Conservation (phyloP, 2,329 filamentous ascomycete species). For the Cercospora brassicicola region DNA sequence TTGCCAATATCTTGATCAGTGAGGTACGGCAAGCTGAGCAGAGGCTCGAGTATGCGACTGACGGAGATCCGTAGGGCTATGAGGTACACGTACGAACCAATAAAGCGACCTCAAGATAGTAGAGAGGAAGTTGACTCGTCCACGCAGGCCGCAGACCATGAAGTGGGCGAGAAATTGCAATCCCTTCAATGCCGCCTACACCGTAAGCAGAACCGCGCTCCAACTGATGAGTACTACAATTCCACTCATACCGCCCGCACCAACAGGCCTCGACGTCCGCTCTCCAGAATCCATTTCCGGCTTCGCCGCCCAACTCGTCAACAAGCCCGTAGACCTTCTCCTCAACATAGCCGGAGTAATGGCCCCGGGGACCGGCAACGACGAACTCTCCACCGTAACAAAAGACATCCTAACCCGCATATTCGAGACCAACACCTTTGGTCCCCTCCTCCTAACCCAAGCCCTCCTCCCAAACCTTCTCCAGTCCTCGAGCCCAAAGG, state of each 20-base stretch:
- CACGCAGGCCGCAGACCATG: slow-evolving; percentile 24
- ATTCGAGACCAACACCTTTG: slow-evolving; percentile 50
- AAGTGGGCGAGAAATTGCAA: slow-evolving; percentile 37
- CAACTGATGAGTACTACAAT: background rate
- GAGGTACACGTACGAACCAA: slow-evolving; percentile 26
- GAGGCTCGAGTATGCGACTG: slow-evolving; percentile 6
- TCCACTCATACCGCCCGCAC: background rate
- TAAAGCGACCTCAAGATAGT: background rate
- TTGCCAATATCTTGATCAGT: slow-evolving; percentile 26
- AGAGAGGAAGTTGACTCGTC: background rate
- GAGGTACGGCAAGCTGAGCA: slow-evolving; percentile 18
- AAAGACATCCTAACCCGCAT: slow-evolving; percentile 37
- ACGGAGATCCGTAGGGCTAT: slow-evolving; percentile 17
- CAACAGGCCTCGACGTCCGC: slow-evolving; percentile 38
- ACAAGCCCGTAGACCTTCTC: slow-evolving; percentile 41
- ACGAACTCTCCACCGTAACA: slow-evolving; percentile 39
- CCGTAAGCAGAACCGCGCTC: slow-evolving; percentile 11
- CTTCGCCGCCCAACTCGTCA: slow-evolving; percentile 37
- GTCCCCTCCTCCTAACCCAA: slow-evolving; percentile 48
- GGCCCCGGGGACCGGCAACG: slow-evolving; percentile 33
- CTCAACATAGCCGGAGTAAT: slow-evolving; percentile 45
- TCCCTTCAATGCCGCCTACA: slow-evolving; percentile 37
- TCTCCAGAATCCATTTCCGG: slow-evolving; percentile 39
- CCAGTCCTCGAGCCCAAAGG: slow-evolving; percentile 33
- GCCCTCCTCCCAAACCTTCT: slow-evolving; percentile 47